Percentiles rank a stretch among this genome's conserved stretches.
Conservation (phyloP, 1,139 yeast genomes). For the Yamadazyma buinensis region DNA sequence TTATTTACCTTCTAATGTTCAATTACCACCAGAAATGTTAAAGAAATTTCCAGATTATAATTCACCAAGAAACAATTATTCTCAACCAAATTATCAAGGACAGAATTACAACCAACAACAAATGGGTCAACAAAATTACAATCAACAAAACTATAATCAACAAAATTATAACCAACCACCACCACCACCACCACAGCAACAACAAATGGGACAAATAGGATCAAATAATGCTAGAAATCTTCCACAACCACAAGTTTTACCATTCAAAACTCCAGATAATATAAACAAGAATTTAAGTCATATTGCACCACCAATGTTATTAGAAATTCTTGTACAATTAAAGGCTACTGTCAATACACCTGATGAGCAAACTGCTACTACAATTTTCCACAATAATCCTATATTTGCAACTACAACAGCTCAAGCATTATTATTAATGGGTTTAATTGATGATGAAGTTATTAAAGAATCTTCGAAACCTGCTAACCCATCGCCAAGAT, state of each 20-base stretch:
- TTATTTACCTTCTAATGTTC: slow-evolving; percentile 51
- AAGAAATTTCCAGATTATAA: slow-evolving; percentile 6
- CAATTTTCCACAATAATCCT: slow-evolving; percentile 53
- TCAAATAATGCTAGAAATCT: slow-evolving; percentile 17
- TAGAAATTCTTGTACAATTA: slow-evolving; percentile 62
- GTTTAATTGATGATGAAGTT: slow-evolving; percentile 63
- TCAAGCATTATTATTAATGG: slow-evolving; percentile 74
- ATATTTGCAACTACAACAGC: slow-evolving; percentile 63
- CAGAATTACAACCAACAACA: not conserved
- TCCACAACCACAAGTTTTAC: slow-evolving; percentile 44
- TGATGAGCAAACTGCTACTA: slow-evolving; percentile 46
- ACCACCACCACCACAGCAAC: not conserved
- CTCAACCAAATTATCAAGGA: not conserved
- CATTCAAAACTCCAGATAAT: slow-evolving; percentile 47
- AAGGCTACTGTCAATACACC: slow-evolving; percentile 51
- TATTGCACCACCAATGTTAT: slow-evolving; percentile 65
- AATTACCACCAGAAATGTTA: slow-evolving; percentile 50
- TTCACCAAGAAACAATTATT: not conserved
- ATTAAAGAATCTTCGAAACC: slow-evolving; percentile 44
- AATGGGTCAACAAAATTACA: slow-evolving; percentile 3
- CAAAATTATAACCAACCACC: not conserved
- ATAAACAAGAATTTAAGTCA: slow-evolving; percentile 53
- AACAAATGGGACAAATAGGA: not conserved
- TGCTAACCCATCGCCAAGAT: slow-evolving; percentile 22
- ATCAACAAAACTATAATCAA: slow-evolving; percentile 1